Evolutionary conservation across 225 moss, liverwort and hornwort species (phyloP).

Genomic region (Lunularia cruciata): DNA sequence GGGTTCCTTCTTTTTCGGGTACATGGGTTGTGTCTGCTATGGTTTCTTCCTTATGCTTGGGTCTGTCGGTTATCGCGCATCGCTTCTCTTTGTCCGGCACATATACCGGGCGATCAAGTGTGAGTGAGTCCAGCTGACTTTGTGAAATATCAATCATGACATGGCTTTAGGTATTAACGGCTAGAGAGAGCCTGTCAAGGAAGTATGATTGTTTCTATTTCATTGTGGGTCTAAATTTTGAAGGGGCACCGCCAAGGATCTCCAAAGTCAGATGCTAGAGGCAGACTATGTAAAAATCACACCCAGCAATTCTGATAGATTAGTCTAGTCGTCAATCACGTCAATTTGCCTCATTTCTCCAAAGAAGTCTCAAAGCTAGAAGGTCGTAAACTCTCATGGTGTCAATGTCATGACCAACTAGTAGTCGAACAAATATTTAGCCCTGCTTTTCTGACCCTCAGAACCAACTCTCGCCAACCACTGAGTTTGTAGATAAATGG

Average conservation of each 20-base stretch:
- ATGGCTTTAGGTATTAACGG: neutral
- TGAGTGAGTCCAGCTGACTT: constrained; percentile 46
- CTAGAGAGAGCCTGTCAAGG: constrained; percentile 13
- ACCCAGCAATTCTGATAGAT: constrained; percentile 1
- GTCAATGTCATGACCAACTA: neutral
- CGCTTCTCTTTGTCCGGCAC: constrained; percentile 86
- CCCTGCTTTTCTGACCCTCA: constrained; percentile 5
- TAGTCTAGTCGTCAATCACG: constrained; percentile 2
- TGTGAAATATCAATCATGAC: neutral
- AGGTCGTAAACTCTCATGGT: neutral
- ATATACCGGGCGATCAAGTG: constrained; percentile 98
- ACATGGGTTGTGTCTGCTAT: constrained; percentile 92
- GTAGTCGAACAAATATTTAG: constrained; percentile 5
- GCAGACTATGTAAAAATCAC: constrained; percentile 6
- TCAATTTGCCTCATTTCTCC: constrained; percentile 19
- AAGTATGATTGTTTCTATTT: neutral
- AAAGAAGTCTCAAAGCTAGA: constrained; percentile 6
- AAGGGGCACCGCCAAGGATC: neutral
- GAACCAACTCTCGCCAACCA: constrained; percentile 1
- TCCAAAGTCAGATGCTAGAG: constrained; percentile 5
- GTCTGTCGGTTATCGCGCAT: constrained; percentile 83
- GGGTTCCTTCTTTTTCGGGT: constrained; percentile 90
- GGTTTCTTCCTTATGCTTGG: constrained; percentile 98
- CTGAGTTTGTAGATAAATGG: constrained; percentile 21
- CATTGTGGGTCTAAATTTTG: neutral